Conservation (phyloP, 2,329 filamentous ascomycete species). For the Cladosporium sp. region DNA sequence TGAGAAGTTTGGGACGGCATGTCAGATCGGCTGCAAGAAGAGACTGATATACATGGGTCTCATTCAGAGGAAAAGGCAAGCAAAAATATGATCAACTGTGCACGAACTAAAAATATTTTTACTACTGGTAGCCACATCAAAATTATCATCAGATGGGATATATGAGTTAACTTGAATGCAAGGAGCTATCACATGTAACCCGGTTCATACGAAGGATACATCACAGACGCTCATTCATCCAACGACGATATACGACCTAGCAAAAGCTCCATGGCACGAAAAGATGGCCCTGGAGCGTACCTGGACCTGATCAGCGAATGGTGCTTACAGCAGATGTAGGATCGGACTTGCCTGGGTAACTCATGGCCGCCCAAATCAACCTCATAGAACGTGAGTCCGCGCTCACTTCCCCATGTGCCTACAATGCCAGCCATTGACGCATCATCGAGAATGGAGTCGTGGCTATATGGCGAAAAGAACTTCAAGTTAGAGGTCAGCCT, state of each 20-base stretch:
- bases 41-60: too few relatives aligned
- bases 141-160: too few relatives aligned
- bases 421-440: constrained; percentile 39
- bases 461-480: constrained; percentile 43
- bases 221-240: too few relatives aligned
- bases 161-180: too few relatives aligned
- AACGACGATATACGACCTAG: constrained; percentile 38
- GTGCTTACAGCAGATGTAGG: not conserved
- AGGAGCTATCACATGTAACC: too few relatives aligned
- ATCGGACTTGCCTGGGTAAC: constrained; percentile 28
- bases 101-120: too few relatives aligned
- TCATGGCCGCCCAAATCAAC: constrained; percentile 40
- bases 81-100: too few relatives aligned
- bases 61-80: too few relatives aligned
- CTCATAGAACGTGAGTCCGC: constrained; percentile 44
- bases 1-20: too few relatives aligned
- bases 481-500: constrained; percentile 1
- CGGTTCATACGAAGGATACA: too few relatives aligned
- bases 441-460: constrained; percentile 35
- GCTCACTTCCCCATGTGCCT: constrained; percentile 40
- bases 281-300: constrained; percentile 40
- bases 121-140: too few relatives aligned
- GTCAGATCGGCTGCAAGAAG: not conserved
- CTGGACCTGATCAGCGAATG: constrained; percentile 24
- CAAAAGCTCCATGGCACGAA: constrained; percentile 40